Evolutionary conservation across 306 rosid genomes (phyloP), one percentile per base, ranked within the genome.

Genomic region (Inga leiocalycina): DNA sequence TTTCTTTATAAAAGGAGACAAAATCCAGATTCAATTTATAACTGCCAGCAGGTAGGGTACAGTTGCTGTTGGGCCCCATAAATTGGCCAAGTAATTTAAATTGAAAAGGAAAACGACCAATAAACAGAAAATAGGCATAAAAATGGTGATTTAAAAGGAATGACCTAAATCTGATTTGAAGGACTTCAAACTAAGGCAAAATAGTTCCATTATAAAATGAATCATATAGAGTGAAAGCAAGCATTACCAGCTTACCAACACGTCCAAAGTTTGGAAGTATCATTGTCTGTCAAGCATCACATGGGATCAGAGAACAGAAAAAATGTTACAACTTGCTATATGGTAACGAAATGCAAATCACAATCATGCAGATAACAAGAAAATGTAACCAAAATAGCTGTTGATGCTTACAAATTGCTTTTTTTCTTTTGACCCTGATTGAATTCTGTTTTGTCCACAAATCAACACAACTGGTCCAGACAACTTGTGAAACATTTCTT

Each of bases 361-460:
- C 57, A 37, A 41, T 11, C 12, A 27, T 17, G 48, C 8, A 59
- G 27, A 10, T 59, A 10, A 59, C 30, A 59, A 59, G 24, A 43
- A 41, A 54, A 54, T 41, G 69, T 43, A 78, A 78, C 76, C 32
- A 41, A 19, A 39, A 39, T 9, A 68, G 73, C 48, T 37, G 22
- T 35, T 69, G 51, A 78, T 71, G 74, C 98, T 92, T 96, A 96
- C 99, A 79, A 92, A 88, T 89, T 96, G 90, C 79, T 88, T 97
- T 86, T 84, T 94, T 90, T 90, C 99, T 89, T 89, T 96, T 74
- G 99, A 86, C 62, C 93, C 99, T 7, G 97, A 89, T 79, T 91
- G 97, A 90, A 84, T 82, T 90, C 89, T 96, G 90, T 91, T 93
- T 89, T 96, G 97, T 84, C 99, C 99, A 69, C 98, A 96, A 83